A percentile compares a stretch with the other conserved stretches of the same genome.
Evolutionary conservation across 441 rosid species (phyloP).

Genomic region (Theobroma grandiflorum): DNA sequence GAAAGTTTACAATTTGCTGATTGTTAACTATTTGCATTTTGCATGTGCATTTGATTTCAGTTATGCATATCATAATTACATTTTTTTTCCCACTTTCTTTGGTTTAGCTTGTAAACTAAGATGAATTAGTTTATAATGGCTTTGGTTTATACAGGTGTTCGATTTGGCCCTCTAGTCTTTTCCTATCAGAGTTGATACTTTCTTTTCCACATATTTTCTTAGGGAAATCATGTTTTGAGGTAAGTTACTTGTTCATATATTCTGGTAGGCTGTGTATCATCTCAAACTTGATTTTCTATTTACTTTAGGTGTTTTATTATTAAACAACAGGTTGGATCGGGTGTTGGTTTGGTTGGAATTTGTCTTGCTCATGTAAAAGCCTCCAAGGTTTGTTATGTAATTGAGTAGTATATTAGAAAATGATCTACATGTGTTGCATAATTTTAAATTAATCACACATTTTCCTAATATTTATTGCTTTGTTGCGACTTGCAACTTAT

Average conservation of each 20-base stretch:
- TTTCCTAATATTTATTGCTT: constrained; percentile 4
- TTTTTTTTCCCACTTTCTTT: background rate
- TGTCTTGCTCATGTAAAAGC: constrained; percentile 85
- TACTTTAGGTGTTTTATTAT: constrained; percentile 10
- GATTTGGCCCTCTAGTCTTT: constrained; percentile 88
- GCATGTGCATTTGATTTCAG: background rate
- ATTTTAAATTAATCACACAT: constrained; percentile 13
- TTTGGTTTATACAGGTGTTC: constrained; percentile 68
- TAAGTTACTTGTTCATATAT: constrained; percentile 36
- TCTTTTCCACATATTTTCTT: constrained; percentile 80
- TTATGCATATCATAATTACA: background rate
- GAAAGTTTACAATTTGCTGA: background rate
- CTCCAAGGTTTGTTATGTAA: constrained; percentile 58
- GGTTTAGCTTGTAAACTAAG: constrained; percentile 21
- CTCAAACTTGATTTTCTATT: constrained; percentile 17
- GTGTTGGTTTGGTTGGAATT: constrained; percentile 87
- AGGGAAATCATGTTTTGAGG: constrained; percentile 85
- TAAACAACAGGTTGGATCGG: constrained; percentile 77
- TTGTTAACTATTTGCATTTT: background rate
- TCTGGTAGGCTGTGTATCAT: background rate
- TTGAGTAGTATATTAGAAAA: background rate
- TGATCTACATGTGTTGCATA: background rate
- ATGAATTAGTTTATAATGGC: constrained; percentile 18
- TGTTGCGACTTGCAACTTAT: background rate
- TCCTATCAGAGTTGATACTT: constrained; percentile 77